Evolutionary conservation across 1,284 basidiomycete species (phyloP).

Genomic region (Taiwanofungus camphoratus): DNA sequence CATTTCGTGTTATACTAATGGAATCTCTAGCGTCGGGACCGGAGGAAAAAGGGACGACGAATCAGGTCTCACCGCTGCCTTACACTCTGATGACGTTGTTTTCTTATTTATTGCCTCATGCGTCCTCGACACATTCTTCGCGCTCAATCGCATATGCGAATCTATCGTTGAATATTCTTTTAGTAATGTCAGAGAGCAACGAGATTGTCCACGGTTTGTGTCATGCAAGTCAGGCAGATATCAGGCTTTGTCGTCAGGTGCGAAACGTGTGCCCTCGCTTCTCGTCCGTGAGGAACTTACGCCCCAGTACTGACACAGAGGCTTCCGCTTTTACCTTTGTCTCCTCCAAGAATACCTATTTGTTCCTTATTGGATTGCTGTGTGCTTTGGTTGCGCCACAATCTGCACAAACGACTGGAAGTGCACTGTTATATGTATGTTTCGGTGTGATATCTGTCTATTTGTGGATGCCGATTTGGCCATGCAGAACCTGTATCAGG

Average conservation of each 20-base stretch:
- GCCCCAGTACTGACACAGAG: constrained; percentile 32
- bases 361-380: constrained; percentile 59
- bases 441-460: not conserved
- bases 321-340: constrained; percentile 42
- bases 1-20: constrained; percentile 41
- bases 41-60: constrained; percentile 15
- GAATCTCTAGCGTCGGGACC: constrained; percentile 30
- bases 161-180: constrained; percentile 45
- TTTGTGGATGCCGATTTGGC: not conserved
- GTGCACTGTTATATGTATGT: constrained; percentile 49
- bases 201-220: constrained; percentile 41
- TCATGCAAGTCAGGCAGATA: constrained; percentile 29
- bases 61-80: constrained; percentile 29
- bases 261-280: constrained; percentile 23
- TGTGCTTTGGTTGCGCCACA: constrained; percentile 63
- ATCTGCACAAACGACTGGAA: constrained; percentile 56
- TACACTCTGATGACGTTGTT: constrained; percentile 47
- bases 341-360: constrained; percentile 37
- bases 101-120: constrained; percentile 60
- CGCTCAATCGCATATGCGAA: constrained; percentile 57
- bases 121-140: constrained; percentile 48
- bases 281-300: too few relatives aligned
- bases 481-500: constrained; percentile 38
- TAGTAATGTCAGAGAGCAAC: constrained; percentile 44
- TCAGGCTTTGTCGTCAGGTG: constrained; percentile 60